Evolutionary conservation across 306 rosid genomes (phyloP).

Genomic region (Alnus glutinosa): DNA sequence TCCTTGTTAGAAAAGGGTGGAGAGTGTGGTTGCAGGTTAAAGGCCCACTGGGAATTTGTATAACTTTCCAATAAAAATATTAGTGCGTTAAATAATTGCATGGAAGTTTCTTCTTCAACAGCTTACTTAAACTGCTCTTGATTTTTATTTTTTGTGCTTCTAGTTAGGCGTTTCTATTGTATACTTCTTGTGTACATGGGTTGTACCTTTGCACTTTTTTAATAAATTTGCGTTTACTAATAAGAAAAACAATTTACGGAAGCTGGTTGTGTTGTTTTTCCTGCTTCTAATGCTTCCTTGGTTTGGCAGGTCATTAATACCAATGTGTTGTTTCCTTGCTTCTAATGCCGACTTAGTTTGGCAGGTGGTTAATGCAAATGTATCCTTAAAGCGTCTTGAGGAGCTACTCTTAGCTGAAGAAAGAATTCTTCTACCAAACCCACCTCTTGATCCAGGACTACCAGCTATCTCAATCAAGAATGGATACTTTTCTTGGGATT

Average conservation of each 20-base stretch:
- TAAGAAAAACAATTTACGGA: neutral
- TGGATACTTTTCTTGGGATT: constrained; percentile 91
- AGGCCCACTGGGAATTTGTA: neutral
- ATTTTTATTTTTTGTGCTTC: too few relatives aligned
- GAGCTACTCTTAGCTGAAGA: constrained; percentile 87
- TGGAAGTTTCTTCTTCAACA: neutral
- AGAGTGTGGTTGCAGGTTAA: neutral
- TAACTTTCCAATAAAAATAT: neutral
- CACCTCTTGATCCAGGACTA: constrained; percentile 69
- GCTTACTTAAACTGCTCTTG: neutral
- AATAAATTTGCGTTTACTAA: too few relatives aligned
- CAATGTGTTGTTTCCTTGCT: neutral
- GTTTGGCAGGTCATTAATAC: neutral
- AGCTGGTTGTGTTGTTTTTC: neutral
- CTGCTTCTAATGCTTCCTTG: neutral
- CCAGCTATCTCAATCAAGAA: constrained; percentile 85
- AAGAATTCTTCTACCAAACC: constrained; percentile 81
- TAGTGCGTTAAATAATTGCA: neutral
- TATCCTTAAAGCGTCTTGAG: constrained; percentile 85
- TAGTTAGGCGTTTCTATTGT: too few relatives aligned
- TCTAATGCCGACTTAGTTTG: constrained; percentile 33
- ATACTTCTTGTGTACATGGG: too few relatives aligned
- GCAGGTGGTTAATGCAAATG: constrained; percentile 92
- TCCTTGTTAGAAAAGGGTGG: neutral
- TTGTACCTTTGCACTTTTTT: too few relatives aligned